Base-by-base conservation (phyloP, 768 basidiomycete genomes). In the Hebeloma cylindrosporum region DNA sequence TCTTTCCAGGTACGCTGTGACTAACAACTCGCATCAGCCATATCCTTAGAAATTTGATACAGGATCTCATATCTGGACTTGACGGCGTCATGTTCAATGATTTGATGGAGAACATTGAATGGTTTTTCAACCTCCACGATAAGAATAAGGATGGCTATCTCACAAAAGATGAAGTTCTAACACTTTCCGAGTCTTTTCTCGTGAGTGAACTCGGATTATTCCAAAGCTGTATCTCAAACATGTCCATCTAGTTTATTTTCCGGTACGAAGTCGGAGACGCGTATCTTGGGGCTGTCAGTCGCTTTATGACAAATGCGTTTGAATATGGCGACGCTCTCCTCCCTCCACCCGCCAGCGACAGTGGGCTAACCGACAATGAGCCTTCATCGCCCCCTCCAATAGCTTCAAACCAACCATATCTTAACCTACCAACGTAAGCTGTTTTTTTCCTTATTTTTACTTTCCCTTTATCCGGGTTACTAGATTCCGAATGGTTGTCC, bases 291-390 rank as follows among this genome's bases (percentile, higher is more conserved):
- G 92, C 95, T 17, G 89, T 99, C 52, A 94, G 92, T 53, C 85
- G 93, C 30, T 95, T 97, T 63, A 94, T 98, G 85, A 88, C 93
- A 28, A 98, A 99, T 58, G 92, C 95, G 0, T 99, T 97, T 57
- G 96, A 99, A 60, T 97, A 94, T 45, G 96, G 93, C 2, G 93
- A 96, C 67, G 85, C 92, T n/a, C 74, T 92, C n/a, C 68, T 88
- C 11, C 86, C 85, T 30, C 71, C 72, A 54, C 51, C 69, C 11
- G 74, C 75, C 29, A 27, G 64, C 43, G 62, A 67, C 42, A 53
- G 53, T 6, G 20, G 4, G n/a, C n/a, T n/a, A n/a, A n/a, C n/a
- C 26, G 40, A 50, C n/a, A n/a, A 40, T 10, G 52, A 61, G 59
- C 70, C 65, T 21, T 54, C 60, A 42, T 63, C 67, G 0, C 75